phyloP scores from a whole-genome alignment of 2,329 filamentous ascomycete genomes.

The Amylocarpus encephaloides region DNA sequence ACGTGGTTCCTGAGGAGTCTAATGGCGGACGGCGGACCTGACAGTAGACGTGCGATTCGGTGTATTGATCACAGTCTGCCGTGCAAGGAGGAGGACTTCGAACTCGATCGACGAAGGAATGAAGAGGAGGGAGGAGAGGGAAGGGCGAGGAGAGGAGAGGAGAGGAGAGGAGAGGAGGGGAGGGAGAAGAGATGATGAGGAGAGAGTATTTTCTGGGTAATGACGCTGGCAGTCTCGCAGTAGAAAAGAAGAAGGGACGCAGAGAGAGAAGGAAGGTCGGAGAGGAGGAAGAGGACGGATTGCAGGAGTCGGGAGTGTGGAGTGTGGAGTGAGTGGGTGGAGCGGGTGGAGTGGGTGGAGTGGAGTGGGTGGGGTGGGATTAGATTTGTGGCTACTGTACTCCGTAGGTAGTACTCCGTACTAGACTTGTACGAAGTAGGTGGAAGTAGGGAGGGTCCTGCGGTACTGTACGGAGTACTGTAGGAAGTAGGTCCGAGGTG shows the following conservation, averaged over 20 bases:
- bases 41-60: slow-evolving; percentile 4
- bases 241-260: slow-evolving; percentile 1
- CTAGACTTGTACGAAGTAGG: too few species aligned
- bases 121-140: not conserved
- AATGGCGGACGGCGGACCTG: slow-evolving; percentile 1
- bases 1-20: not conserved
- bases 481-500: too few species aligned
- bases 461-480: too few species aligned
- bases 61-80: slow-evolving; percentile 4
- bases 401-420: too few species aligned
- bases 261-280: not conserved
- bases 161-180: not conserved
- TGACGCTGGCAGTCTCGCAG: slow-evolving; percentile 3
- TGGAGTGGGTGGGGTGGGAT: too few species aligned
- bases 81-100: slow-evolving; percentile 2
- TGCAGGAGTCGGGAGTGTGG: not conserved
- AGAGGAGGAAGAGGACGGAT: not conserved
- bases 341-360: too few species aligned
- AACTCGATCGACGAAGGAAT: not conserved
- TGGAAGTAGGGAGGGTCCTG: too few species aligned
- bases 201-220: not conserved
- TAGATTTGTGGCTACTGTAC: too few species aligned
- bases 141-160: not conserved
- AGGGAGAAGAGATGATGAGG: not conserved
- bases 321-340: too few species aligned